Percentiles rank a stretch among this genome's conserved stretches.
Evolutionary conservation across 768 basidiomycete genomes (phyloP).

Genomic region (Porphyrellus cyaneotinctus): DNA sequence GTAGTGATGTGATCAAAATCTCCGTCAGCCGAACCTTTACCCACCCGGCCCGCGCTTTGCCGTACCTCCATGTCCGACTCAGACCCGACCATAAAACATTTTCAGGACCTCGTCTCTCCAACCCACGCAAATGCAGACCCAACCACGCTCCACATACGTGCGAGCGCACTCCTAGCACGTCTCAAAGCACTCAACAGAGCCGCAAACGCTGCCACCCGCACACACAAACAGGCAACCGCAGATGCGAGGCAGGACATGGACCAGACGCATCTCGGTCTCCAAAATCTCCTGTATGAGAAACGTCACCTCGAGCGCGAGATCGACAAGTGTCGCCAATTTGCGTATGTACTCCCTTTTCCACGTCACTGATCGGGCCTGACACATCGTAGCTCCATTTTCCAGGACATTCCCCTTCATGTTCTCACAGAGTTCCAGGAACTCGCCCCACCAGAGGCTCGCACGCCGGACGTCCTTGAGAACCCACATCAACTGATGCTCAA

Average conservation of each 20-base stretch:
- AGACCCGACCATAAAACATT: conserved; percentile 54
- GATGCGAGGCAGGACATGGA: conserved; percentile 88
- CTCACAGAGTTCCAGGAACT: conserved; percentile 63
- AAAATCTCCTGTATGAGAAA: conserved; percentile 87
- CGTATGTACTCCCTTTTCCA: conserved; percentile 41
- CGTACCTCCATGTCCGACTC: conserved; percentile 25
- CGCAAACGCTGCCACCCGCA: conserved; percentile 65
- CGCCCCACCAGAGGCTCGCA: conserved; percentile 66
- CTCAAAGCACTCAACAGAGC: conserved; percentile 76
- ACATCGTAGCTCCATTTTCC: conserved; percentile 70
- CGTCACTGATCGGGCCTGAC: background rate
- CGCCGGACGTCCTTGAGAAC: conserved; percentile 56
- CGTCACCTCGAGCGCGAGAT: conserved; percentile 89
- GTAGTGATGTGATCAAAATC: conserved; percentile 3
- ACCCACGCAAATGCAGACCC: conserved; percentile 43
- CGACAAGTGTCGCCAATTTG: conserved; percentile 88
- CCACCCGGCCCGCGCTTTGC: conserved; percentile 7
- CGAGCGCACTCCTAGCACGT: conserved; percentile 72
- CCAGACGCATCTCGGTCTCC: conserved; percentile 78
- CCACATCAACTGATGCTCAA: conserved; percentile 86
- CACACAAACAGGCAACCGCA: conserved; percentile 65
- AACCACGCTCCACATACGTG: conserved; percentile 52
- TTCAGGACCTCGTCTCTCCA: conserved; percentile 59
- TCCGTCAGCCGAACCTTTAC: conserved; percentile 11
- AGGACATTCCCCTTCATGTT: conserved; percentile 74